Evolutionary conservation across 345 rosid species (phyloP).

Genomic region (Acer yangbiense): DNA sequence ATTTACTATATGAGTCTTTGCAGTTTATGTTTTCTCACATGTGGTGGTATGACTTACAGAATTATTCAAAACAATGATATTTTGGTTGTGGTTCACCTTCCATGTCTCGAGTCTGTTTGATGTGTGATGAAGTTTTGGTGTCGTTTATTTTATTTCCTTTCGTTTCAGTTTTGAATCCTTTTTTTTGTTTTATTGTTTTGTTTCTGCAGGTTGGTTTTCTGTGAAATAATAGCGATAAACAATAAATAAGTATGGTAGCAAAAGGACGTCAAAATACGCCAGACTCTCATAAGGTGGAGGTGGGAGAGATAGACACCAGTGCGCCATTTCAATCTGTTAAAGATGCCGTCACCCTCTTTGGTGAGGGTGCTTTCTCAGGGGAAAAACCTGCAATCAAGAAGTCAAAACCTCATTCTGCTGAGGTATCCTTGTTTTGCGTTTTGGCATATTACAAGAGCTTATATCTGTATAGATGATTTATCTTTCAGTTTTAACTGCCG

Average conservation of each 20-base stretch:
- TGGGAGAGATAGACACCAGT: constrained; percentile 96
- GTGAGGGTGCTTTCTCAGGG: constrained; percentile 88
- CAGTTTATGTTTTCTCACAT: not conserved
- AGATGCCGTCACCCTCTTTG: constrained; percentile 88
- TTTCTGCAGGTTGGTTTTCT: constrained; percentile 23
- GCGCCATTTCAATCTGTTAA: constrained; percentile 97
- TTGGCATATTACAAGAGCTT: not conserved
- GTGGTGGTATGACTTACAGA: not conserved
- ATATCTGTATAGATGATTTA: not conserved
- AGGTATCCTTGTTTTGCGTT: constrained; percentile 45
- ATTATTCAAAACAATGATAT: not conserved
- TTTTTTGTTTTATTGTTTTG: not conserved
- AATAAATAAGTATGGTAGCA: constrained; percentile 60
- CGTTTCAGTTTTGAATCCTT: not conserved
- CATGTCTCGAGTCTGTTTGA: not conserved
- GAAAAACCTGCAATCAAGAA: constrained; percentile 70
- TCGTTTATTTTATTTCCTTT: not conserved
- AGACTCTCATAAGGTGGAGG: constrained; percentile 71
- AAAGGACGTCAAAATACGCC: constrained; percentile 55
- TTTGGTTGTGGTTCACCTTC: not conserved
- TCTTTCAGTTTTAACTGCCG: not conserved
- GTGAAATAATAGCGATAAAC: constrained; percentile 2
- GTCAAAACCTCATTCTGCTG: constrained; percentile 69
- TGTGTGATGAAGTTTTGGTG: not conserved
- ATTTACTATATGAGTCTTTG: not conserved